Evolutionary conservation across 164 flowering plant genomes (phyloP).

Genomic region (Taxillus chinensis): DNA sequence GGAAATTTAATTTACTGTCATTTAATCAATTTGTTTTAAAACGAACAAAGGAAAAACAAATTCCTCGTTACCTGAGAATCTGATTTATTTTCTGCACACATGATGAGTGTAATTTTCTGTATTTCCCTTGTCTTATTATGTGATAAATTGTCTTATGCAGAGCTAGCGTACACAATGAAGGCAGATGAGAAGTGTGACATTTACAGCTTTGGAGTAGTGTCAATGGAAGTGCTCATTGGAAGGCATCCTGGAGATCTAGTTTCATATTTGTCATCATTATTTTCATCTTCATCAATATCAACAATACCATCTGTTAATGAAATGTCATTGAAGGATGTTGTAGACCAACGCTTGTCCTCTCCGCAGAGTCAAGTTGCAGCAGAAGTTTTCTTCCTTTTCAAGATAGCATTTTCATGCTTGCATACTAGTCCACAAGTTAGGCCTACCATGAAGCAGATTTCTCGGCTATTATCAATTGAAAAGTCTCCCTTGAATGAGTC

Average conservation of each 20-base stretch:
- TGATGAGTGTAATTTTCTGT: too few relatives aligned
- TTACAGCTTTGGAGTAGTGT: background rate
- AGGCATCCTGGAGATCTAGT: background rate
- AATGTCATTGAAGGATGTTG: background rate
- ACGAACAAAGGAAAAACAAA: too few relatives aligned
- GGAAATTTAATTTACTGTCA: too few relatives aligned
- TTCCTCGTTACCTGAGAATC: too few relatives aligned
- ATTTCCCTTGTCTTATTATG: too few relatives aligned
- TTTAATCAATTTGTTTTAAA: too few relatives aligned
- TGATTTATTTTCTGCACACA: too few relatives aligned
- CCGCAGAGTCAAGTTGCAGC: background rate
- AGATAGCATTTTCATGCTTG: background rate
- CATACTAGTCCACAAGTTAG: background rate
- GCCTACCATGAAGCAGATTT: background rate
- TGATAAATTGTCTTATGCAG: too few relatives aligned
- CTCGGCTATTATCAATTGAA: background rate
- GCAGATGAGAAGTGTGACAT: background rate
- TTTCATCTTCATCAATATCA: background rate
- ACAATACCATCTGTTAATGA: background rate
- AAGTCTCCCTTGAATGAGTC: background rate
- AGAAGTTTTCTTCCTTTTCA: background rate
- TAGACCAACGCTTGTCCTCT: background rate
- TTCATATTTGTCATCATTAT: background rate
- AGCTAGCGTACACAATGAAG: too few relatives aligned
- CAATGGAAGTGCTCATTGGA: background rate